These are phyloP conservation scores for Moniliophthora roreri DNA, from an alignment of 1,284 basidiomycete genomes.

Conservation along the genomic window DNA sequence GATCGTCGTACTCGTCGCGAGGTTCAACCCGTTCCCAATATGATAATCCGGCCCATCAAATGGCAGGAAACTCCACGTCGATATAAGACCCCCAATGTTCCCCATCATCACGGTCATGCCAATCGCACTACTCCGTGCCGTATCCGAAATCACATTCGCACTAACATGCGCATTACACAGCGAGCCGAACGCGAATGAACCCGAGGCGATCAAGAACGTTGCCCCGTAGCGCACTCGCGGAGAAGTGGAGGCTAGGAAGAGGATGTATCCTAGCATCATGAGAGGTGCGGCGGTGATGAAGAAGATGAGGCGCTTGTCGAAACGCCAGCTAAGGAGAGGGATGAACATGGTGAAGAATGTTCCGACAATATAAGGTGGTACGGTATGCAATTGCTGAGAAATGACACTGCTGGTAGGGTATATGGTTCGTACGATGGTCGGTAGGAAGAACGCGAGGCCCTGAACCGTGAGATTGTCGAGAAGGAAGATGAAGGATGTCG, in stretches of 20 bases:
- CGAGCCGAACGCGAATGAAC: not conserved
- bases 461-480: not conserved
- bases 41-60: not conserved
- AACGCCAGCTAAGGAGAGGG: not conserved
- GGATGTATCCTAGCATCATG: not conserved
- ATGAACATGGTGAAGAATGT: not conserved
- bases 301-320: not conserved
- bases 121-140: not conserved
- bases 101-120: not conserved
- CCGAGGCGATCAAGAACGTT: not conserved
- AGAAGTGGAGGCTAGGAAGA: not conserved
- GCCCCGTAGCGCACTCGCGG: not conserved
- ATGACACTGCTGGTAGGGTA: not conserved
- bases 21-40: slow-evolving; percentile 1
- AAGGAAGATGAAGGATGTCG: not conserved
- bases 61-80: not conserved
- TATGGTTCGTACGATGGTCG: not conserved
- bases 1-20: not conserved
- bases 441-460: slow-evolving; percentile 2
- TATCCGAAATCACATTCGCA: not conserved
- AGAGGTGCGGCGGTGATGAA: not conserved
- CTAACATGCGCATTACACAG: not conserved
- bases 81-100: not conserved
- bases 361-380: not conserved
- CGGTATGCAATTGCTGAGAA: not conserved